Percentiles rank a stretch among this genome's conserved stretches.
phyloP scores from a whole-genome alignment of 1,284 basidiomycete genomes.

The Spongispora temasekensis region DNA sequence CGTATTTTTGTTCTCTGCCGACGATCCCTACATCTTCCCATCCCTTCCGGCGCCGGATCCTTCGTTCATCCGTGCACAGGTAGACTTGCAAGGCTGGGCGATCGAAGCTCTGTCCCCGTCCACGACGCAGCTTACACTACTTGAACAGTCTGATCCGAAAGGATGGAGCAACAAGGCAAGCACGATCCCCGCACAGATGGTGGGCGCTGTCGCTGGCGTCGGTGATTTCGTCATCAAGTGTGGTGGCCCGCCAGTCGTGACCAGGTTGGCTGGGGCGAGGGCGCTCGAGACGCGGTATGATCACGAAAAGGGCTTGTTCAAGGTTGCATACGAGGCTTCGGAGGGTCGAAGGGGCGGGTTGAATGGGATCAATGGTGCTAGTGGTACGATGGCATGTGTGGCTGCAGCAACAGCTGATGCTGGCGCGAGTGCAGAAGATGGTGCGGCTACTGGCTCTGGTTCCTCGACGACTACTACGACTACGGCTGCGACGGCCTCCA shows the following conservation, averaged over 20 bases:
- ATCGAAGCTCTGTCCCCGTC: constrained; percentile 95
- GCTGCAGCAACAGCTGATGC: neutral
- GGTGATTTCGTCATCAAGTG: constrained; percentile 95
- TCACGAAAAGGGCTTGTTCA: constrained; percentile 81
- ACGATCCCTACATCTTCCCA: constrained; percentile 86
- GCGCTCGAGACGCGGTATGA: constrained; percentile 80
- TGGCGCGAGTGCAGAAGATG: constrained; percentile 17
- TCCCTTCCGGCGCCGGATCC: constrained; percentile 71
- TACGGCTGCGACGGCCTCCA: too few relatives aligned
- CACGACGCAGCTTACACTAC: constrained; percentile 90
- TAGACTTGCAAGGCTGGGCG: constrained; percentile 96
- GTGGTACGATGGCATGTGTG: constrained; percentile 8
- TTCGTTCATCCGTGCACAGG: constrained; percentile 88
- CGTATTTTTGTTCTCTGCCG: constrained; percentile 93
- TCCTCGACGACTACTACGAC: constrained; percentile 9
- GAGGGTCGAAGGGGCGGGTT: constrained; percentile 48
- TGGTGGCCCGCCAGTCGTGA: constrained; percentile 90
- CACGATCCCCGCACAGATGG: constrained; percentile 91
- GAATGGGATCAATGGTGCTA: constrained; percentile 24
- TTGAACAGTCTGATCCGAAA: constrained; percentile 97
- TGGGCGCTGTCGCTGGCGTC: constrained; percentile 81
- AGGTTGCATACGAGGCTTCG: constrained; percentile 83
- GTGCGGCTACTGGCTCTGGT: constrained; percentile 1
- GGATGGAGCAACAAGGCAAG: constrained; percentile 93
- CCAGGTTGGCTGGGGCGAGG: constrained; percentile 81